Evolutionary conservation across 1,139 yeast species (phyloP).

Genomic region (Sugiyamaella japonica): DNA sequence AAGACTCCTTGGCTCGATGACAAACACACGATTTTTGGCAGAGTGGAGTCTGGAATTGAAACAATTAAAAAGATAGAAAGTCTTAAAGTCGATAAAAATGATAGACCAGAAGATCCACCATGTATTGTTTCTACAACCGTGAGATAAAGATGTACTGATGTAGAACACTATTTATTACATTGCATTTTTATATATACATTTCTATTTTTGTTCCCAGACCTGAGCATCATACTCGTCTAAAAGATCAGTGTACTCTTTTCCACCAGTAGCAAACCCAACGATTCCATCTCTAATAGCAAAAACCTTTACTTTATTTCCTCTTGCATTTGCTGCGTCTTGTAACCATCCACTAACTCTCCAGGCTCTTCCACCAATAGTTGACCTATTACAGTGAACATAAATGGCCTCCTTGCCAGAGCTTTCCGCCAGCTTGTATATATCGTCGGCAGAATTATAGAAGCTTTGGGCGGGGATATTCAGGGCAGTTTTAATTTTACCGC

Average conservation of each 20-base stretch:
- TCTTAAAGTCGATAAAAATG: slow-evolving; percentile 34
- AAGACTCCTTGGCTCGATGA: slow-evolving; percentile 52
- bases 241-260: slow-evolving; percentile 26
- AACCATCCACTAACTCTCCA: slow-evolving; percentile 33
- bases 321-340: slow-evolving; percentile 26
- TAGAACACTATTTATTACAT: not conserved
- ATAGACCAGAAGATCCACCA: slow-evolving; percentile 41
- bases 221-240: slow-evolving; percentile 29
- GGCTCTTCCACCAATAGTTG: slow-evolving; percentile 28
- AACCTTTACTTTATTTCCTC: slow-evolving; percentile 25
- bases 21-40: slow-evolving; percentile 63
- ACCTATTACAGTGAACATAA: slow-evolving; percentile 29
- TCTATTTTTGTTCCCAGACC: slow-evolving; percentile 12
- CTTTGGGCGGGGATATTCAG: slow-evolving; percentile 34
- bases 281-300: slow-evolving; percentile 30
- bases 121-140: slow-evolving; percentile 31
- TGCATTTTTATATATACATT: not conserved
- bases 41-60: slow-evolving; percentile 46
- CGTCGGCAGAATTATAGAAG: slow-evolving; percentile 26
- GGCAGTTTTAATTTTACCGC: slow-evolving; percentile 33
- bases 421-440: slow-evolving; percentile 28
- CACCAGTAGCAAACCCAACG: slow-evolving; percentile 30
- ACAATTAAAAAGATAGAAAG: slow-evolving; percentile 40
- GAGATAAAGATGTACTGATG: not conserved
- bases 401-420: slow-evolving; percentile 28